phyloP scores from a whole-genome alignment of 768 basidiomycete genomes.

The Boletus reticulatus region DNA sequence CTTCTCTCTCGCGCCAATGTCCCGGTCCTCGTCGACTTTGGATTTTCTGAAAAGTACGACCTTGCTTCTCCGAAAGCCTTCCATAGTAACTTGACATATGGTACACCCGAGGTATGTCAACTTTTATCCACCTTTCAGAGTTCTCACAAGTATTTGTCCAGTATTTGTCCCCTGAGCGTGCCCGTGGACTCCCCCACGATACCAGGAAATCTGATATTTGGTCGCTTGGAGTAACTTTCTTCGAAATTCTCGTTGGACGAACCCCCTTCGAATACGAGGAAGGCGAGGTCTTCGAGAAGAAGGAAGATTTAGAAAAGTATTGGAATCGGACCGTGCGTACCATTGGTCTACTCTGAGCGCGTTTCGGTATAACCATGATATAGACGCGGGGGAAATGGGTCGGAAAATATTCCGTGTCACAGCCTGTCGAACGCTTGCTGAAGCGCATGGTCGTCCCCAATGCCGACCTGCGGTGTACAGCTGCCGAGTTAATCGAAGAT shows the following conservation, averaged over 20 bases:
- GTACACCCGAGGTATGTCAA: constrained; percentile 77
- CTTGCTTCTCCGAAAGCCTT: constrained; percentile 61
- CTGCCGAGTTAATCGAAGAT: constrained; percentile 62
- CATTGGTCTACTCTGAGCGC: not conserved
- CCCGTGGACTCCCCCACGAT: constrained; percentile 85
- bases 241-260: constrained; percentile 88
- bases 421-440: constrained; percentile 61
- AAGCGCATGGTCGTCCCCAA: constrained; percentile 80
- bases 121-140: not conserved
- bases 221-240: constrained; percentile 88
- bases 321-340: constrained; percentile 73
- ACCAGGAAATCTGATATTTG: constrained; percentile 89
- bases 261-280: constrained; percentile 89
- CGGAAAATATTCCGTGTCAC: constrained; percentile 61
- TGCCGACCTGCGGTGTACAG: constrained; percentile 75
- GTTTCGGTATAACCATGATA: not conserved
- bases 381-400: constrained; percentile 85
- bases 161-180: constrained; percentile 93
- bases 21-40: constrained; percentile 93
- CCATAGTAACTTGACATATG: constrained; percentile 80
- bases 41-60: constrained; percentile 90
- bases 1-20: constrained; percentile 74
- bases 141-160: constrained; percentile 26
- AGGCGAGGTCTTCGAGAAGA: constrained; percentile 72
- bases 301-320: constrained; percentile 82